Percentiles rank a stretch among this genome's conserved stretches.
Evolutionary conservation across 257 asterid genomes (phyloP).

Genomic region (Mentha longifolia): DNA sequence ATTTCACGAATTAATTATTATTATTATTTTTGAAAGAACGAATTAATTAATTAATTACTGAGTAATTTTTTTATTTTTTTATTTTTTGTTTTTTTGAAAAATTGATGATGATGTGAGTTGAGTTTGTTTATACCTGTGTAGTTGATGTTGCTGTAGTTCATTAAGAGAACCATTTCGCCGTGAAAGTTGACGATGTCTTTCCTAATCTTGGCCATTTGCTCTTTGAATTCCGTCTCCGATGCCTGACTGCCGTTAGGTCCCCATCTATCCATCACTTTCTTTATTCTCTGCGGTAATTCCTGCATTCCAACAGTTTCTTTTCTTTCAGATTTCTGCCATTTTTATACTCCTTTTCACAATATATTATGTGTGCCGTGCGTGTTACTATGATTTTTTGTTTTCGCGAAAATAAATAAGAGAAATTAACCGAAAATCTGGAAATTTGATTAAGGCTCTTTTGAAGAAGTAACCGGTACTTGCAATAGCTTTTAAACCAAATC

Average conservation of each 20-base stretch:
- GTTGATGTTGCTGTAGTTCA: conserved; percentile 77
- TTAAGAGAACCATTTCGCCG: conserved; percentile 93
- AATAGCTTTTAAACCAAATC: too few species aligned
- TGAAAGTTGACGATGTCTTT: conserved; percentile 90
- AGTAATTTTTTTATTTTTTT: too few species aligned
- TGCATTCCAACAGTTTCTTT: conserved; percentile 29
- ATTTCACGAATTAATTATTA: not conserved
- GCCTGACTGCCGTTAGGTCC: conserved; percentile 53
- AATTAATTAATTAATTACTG: too few species aligned
- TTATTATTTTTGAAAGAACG: too few species aligned
- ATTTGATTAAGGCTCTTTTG: too few species aligned
- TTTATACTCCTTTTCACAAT: too few species aligned
- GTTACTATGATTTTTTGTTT: too few species aligned
- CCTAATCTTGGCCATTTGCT: conserved; percentile 66
- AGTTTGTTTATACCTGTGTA: conserved; percentile 43
- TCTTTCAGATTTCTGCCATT: not conserved
- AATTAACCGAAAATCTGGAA: too few species aligned
- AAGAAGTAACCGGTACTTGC: too few species aligned
- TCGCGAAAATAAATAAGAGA: too few species aligned
- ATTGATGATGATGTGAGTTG: not conserved
- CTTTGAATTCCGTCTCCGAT: conserved; percentile 51
- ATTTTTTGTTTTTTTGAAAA: too few species aligned
- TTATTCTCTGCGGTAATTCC: conserved; percentile 81
- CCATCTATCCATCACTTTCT: conserved; percentile 56
- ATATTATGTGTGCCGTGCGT: too few species aligned